A percentile compares a stretch with the other conserved stretches of the same genome.
Evolutionary conservation across 306 rosid genomes (phyloP).

Genomic region (Cucumis sativus): DNA sequence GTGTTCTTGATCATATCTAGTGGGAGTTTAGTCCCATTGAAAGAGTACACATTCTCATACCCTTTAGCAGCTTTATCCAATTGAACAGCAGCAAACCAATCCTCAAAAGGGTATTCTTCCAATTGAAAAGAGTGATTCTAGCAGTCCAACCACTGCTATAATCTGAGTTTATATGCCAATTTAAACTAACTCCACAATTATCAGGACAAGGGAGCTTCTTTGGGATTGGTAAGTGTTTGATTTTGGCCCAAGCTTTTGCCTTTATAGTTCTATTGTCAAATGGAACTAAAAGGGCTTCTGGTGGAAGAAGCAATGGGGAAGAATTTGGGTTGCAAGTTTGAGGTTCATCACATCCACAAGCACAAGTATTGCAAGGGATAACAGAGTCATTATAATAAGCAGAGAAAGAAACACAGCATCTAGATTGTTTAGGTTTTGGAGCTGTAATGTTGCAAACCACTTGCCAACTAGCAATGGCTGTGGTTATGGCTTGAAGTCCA

Average conservation of each 20-base stretch:
- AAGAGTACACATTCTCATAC: conserved; percentile 50
- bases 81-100: conserved; percentile 61
- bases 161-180: conserved; percentile 72
- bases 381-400: conserved; percentile 61
- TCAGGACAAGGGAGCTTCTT: conserved; percentile 52
- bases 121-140: conserved; percentile 69
- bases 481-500: conserved; percentile 34
- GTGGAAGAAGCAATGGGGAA: conserved; percentile 37
- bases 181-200: conserved; percentile 66
- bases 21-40: conserved; percentile 55
- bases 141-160: conserved; percentile 66
- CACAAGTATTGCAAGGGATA: conserved; percentile 76
- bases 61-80: conserved; percentile 30
- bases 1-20: conserved; percentile 19
- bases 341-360: conserved; percentile 50
- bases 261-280: conserved; percentile 44
- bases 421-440: conserved; percentile 29
- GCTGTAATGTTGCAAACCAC: conserved; percentile 59
- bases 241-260: conserved; percentile 63
- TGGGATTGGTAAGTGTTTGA: conserved; percentile 32
- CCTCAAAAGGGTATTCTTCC: conserved; percentile 30
- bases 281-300: conserved; percentile 61
- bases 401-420: conserved; percentile 75
- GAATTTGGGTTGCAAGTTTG: conserved; percentile 28
- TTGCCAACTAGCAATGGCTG: conserved; percentile 71